Conservation (phyloP, 768 basidiomycete species). For the Leucocoprinus leucothites region DNA sequence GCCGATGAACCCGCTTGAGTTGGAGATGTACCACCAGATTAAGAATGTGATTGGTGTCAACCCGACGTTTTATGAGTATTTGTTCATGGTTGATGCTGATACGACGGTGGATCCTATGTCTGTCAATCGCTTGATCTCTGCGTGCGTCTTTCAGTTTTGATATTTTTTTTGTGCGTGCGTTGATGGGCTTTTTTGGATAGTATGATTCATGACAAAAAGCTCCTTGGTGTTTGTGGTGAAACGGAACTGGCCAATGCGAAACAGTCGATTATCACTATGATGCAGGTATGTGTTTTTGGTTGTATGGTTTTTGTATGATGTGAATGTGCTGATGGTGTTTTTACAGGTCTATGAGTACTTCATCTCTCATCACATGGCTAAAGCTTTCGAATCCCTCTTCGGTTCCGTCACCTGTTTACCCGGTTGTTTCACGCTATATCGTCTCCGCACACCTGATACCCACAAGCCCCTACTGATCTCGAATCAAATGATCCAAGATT, state of each 20-base stretch:
- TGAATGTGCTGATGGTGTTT: not conserved
- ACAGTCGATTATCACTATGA: constrained; percentile 95
- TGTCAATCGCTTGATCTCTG: constrained; percentile 87
- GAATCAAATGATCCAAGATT: constrained; percentile 87
- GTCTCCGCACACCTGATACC: constrained; percentile 89
- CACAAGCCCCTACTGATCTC: constrained; percentile 94
- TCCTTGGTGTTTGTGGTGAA: constrained; percentile 94
- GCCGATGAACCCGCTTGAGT: constrained; percentile 93
- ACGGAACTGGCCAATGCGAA: constrained; percentile 91
- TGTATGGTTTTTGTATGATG: not conserved
- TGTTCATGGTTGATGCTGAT: constrained; percentile 93
- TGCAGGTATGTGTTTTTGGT: constrained; percentile 59
- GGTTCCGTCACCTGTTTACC: constrained; percentile 98
- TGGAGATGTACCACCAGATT: constrained; percentile 99
- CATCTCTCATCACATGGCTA: constrained; percentile 98
- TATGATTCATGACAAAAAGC: constrained; percentile 96
- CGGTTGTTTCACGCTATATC: constrained; percentile 98
- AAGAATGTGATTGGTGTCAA: constrained; percentile 99
- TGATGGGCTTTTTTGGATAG: constrained; percentile 34
- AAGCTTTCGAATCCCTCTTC: constrained; percentile 95
- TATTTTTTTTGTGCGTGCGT: not conserved
- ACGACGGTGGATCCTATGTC: constrained; percentile 89
- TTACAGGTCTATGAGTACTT: constrained; percentile 94
- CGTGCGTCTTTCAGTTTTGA: constrained; percentile 50
- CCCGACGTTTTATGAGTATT: constrained; percentile 95